phyloP scores from a whole-genome alignment of 768 basidiomycete species.

The Hygrocybe punicea region DNA sequence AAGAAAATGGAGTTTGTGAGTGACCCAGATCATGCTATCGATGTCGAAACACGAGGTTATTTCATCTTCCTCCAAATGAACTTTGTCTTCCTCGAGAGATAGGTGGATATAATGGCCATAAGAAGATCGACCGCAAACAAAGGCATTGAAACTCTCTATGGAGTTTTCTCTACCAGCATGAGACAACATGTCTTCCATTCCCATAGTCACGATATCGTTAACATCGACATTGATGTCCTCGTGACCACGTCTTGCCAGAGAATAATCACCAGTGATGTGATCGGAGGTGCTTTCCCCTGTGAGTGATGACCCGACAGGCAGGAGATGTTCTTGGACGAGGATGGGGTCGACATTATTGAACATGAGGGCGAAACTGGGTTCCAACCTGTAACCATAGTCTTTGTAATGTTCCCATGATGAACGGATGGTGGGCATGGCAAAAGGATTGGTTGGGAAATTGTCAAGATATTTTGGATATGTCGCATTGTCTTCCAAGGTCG shows the following conservation, averaged over 20 bases:
- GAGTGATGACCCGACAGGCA: background rate
- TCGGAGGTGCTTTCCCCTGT: background rate
- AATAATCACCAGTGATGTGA: background rate
- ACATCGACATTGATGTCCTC: background rate
- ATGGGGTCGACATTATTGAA: background rate
- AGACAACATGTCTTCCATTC: background rate
- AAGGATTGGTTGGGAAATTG: background rate
- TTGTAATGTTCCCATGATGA: background rate
- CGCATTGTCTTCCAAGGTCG: background rate
- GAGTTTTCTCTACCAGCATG: background rate
- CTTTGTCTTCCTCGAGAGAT: background rate
- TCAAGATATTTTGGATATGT: background rate
- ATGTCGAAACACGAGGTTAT: background rate
- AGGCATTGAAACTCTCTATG: background rate
- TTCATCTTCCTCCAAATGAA: background rate
- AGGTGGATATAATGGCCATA: background rate
- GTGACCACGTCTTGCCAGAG: background rate
- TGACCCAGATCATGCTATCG: constrained; percentile 1
- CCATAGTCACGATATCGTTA: background rate
- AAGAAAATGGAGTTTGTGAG: background rate
- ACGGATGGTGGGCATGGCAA: background rate
- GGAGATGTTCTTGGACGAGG: background rate
- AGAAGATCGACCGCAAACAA: background rate
- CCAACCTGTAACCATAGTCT: background rate
- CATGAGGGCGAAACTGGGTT: background rate